Evolutionary conservation across 768 basidiomycete genomes (phyloP), one percentile per base, ranked within the genome.

Genomic region (Agrocybe pediades): DNA sequence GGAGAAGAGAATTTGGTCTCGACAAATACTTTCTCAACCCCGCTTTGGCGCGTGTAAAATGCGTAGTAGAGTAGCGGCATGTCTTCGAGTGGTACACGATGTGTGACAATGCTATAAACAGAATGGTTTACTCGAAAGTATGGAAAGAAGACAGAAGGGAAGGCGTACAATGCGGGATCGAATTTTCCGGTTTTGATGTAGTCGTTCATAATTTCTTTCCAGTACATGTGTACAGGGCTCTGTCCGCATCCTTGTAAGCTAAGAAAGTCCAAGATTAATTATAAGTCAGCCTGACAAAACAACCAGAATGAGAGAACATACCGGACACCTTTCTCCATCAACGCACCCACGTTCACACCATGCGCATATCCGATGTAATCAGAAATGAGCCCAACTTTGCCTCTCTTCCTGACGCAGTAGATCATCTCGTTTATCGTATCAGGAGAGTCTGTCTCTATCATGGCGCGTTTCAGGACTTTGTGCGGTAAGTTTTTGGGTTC

Each of bases 241-340:
- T 90, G 87, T 1, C 87, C 87, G 57, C 86, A 86, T 7, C 87
- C 87, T 60, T 88, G 86, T 45, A 89, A 73, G 15, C 73, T 72
- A 41, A 20, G 2, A 26, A 19, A 44, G 7, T 17, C 9, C 24
- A 11, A 25, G 39, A 40, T 42, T 21, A 29, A 17, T 6, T 16
- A 45, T 5, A 29, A 19, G n/a, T n/a, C n/a, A 17, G 3, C 27
- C 9, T 42, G 39, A 7, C 16, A 8, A 2, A 11, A 30, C 15
- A 39, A 21, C 2, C n/a, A n/a, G n/a, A n/a, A n/a, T n/a, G n/a
- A 21, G 16, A 17, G 54, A 66, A 36, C 52, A n/a, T n/a, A 71
- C 56, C 85, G 72, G 16, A 87, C 70, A 8, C 88, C 88, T 67
- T 86, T 86, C 74, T 91, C 87, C 88, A 90, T 90, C 25, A 91